Base-by-base conservation (phyloP, 1,284 basidiomycete species). In the Peniophora sp. region DNA sequence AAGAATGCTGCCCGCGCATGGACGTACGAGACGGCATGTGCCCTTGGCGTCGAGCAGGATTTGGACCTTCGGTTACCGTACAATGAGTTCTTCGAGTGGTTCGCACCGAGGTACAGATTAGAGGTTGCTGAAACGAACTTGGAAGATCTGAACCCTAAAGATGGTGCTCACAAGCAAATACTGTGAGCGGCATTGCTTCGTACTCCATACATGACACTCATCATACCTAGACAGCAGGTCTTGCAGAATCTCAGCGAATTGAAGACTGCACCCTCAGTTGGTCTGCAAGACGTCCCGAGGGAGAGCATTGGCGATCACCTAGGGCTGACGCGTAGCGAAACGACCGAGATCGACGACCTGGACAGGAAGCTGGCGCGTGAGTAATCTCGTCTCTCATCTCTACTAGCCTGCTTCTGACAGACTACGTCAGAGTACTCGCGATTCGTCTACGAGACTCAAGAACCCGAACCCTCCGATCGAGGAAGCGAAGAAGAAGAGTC, bases 11-110 rank as follows among this genome's bases (percentile, higher is more conserved):
- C 92, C 1, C 76, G 93, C 36, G 86, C 90, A 11, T 99, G 96
- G 96, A 88, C 94, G 18, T 97, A 92, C 69, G 97, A 99, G 68
- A 99, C 97, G 0, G 95, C 93, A 0, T 88, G 96, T 61, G 89
- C 94, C 27, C 79, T 96, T 14, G 94, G 92, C 1, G 77, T 91
- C 46, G 86, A 94, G 63, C 68, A 81, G 37, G 76, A 77, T 3
- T 85, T 98, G 50, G 81, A 91, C 57, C 80, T 81, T 35, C 85
- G 91, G 61, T 67, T 99, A 55, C 96, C 96, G 0, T 97, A 91
- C 82, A 97, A 92, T 67, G 88, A 95, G 60, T 97, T 94, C 67
- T 92, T 97, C 64, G 95, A 98, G 66, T 99, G 95, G 84, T 99
- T 95, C 66, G 96, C 95, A 0, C 97, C 97, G 11, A 77, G 94